These are phyloP conservation scores for Salix viminalis DNA, from an alignment of 345 rosid species.

Conservation along the genomic window DNA sequence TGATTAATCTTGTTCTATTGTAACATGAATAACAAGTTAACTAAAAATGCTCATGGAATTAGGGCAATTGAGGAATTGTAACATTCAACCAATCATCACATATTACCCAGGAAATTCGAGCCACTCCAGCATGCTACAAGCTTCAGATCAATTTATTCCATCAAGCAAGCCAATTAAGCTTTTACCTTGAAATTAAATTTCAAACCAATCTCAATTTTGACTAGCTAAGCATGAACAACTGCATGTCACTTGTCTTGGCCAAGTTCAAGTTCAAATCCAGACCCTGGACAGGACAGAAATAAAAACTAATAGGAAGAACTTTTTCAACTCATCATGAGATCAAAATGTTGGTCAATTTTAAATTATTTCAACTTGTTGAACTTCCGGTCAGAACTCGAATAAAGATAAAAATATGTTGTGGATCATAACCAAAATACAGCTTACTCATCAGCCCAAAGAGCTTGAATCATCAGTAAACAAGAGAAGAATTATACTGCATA, in stretches of 20 bases:
- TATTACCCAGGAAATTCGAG: no score
- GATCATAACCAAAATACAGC: no score
- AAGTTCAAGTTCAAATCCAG: not conserved
- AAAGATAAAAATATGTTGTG: not conserved
- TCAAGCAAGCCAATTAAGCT: not conserved
- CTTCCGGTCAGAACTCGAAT: not conserved
- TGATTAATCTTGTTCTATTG: no score
- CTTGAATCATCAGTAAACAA: no score
- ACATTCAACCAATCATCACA: no score
- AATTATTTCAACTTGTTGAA: not conserved
- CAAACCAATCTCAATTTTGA: not conserved
- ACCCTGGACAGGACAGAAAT: not conserved
- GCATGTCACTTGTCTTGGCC: not conserved
- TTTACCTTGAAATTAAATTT: not conserved
- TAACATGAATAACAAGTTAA: no score
- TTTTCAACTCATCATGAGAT: not conserved
- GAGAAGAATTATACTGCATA: no score
- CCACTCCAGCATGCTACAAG: not conserved
- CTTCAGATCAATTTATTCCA: not conserved
- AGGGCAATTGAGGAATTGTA: no score
- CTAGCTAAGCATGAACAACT: constrained; percentile 1
- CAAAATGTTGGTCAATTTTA: not conserved
- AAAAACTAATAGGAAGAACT: not conserved
- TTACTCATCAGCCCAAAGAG: no score
- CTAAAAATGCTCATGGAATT: no score